Base-by-base conservation (phyloP, 805 yeast species). In the Saccharomycopsis fibuligera region DNA sequence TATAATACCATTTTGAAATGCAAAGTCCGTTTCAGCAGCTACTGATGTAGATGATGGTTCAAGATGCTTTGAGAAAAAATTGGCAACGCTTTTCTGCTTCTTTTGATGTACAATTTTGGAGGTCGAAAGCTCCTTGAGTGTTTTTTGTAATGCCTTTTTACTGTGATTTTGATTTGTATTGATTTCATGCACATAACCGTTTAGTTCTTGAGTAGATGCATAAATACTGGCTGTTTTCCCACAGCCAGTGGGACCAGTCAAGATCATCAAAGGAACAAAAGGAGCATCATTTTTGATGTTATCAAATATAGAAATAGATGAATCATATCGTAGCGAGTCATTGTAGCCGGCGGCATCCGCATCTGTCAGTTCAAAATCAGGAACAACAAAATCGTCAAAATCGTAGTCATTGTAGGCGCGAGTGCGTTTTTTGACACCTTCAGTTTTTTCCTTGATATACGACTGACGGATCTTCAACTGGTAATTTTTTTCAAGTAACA, bases 141-240 rank as follows among this genome's bases (percentile, higher is more conserved):
- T 76, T 23, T 78, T 75, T 45, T 72, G 67, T 12, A 91, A 73
- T 53, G 86, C 91, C 60, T 79, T 84, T 42, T 83, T 77, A 1
- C 88, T 76, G 59, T 98, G 70, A 29, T 77, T 68, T 56, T 78
- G 82, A n/a, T 88, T 77, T 0, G 89, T 69, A 61, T 86, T 87
- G 25, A 90, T 70, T 61, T 91, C 98, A 61, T 85, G 83, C 2
- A 90, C 84, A 56, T 81, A 85, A 0, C 90, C 90, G 17, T 70
- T 68, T 8, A 81, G 55, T 40, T 78, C 79, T 8, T 75, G 68
- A 60, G 84, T 78, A 2, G 83, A 74, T 0, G 95, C 77, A 55
- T 85, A 76, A 0, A 91, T 70, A 0, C 89, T 64, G 0, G 88
- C 72, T 0, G 93, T 82, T 61, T 91, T 91, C 2, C 96, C 95